These are phyloP conservation scores for Myriosclerotinia curreyana DNA, from an alignment of 2,329 filamentous ascomycete species.

Conservation along the genomic window DNA sequence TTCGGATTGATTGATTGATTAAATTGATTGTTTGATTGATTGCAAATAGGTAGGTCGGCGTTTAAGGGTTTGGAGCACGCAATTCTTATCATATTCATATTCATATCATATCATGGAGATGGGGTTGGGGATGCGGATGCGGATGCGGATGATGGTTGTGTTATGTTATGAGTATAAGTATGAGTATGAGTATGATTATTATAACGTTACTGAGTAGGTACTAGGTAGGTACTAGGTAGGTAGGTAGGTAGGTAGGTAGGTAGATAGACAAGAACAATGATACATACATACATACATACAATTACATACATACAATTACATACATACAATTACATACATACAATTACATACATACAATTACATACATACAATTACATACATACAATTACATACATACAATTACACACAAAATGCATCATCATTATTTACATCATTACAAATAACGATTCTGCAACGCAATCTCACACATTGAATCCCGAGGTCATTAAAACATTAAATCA, in stretches of 20 bases:
- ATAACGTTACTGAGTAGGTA: not conserved
- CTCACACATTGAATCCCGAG: too few species aligned
- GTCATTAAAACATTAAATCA: too few species aligned
- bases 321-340: too few species aligned
- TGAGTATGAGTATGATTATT: not conserved
- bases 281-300: constrained; percentile 8
- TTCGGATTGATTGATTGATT: constrained; percentile 10
- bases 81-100: not conserved
- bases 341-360: too few species aligned
- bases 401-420: too few species aligned
- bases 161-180: not conserved
- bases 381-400: too few species aligned
- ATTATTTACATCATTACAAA: too few species aligned
- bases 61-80: not conserved
- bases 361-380: too few species aligned
- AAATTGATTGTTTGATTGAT: constrained; percentile 1
- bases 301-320: too few species aligned
- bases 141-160: not conserved
- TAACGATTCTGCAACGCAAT: too few species aligned
- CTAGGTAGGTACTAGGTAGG: not conserved
- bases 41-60: not conserved
- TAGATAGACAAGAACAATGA: constrained; percentile 17
- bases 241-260: not conserved
- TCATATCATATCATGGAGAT: not conserved
- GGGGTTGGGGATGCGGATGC: not conserved